These are phyloP conservation scores for Gomphus sp. DNA, from an alignment of 1,284 basidiomycete genomes.

Conservation along the genomic window DNA sequence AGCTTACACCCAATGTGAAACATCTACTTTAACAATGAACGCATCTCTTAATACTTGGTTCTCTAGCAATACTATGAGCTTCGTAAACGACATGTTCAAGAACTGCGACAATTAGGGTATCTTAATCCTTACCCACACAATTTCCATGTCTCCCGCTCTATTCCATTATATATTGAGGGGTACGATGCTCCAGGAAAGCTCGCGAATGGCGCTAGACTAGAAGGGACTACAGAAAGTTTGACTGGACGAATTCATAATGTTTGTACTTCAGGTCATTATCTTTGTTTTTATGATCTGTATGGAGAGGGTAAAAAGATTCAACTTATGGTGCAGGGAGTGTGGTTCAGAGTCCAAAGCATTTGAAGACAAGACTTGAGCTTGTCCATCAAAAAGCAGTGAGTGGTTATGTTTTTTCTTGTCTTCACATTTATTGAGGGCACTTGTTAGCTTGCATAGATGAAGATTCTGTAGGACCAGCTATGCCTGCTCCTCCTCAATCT, in stretches of 20 bases:
- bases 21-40: background rate
- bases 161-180: slow-evolving; percentile 67
- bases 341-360: too few species aligned
- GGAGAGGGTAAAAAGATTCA: slow-evolving; percentile 92
- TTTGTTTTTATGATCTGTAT: slow-evolving; percentile 93
- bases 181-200: slow-evolving; percentile 74
- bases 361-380: too few species aligned
- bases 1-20: background rate
- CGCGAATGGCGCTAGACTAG: slow-evolving; percentile 49
- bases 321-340: slow-evolving; percentile 94
- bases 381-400: too few species aligned
- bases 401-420: too few species aligned
- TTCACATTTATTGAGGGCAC: too few species aligned
- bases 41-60: slow-evolving; percentile 1
- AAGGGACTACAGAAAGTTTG: slow-evolving; percentile 46
- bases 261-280: slow-evolving; percentile 74
- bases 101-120: slow-evolving; percentile 75
- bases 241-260: slow-evolving; percentile 93
- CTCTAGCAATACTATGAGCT: slow-evolving; percentile 93
- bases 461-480: too few species aligned
- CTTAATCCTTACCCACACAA: slow-evolving; percentile 99
- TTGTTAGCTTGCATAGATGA: too few species aligned
- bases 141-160: slow-evolving; percentile 83
- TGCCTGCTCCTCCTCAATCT: too few species aligned
- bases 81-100: slow-evolving; percentile 81